Base-by-base conservation (phyloP, 1,284 basidiomycete species). In the Pholiota adiposa region DNA sequence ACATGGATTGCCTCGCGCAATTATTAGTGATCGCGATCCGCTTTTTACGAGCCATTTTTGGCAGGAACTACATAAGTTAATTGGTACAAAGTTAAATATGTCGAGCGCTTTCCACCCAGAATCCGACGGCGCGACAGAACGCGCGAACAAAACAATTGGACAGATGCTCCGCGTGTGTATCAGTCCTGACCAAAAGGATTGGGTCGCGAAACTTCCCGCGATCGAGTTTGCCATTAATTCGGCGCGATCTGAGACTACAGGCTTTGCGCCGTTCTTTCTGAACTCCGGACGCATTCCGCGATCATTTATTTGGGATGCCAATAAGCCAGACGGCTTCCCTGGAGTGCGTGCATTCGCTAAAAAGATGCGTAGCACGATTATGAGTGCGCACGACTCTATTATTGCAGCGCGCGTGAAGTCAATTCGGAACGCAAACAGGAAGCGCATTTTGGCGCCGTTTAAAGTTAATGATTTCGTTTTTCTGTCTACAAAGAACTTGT, bases 31-130 rank as follows among this genome's bases (percentile, higher is more conserved):
- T 56, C 63, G 75, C 0, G 79, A 82, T 61, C 71, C 16, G 0
- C 60, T 75, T 16, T 83, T 82, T 63, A 77, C 77, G 0, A 73
- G 72, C 2, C 31, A 33, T 1, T 82, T 83, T 62, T 84, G 81
- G 80, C 63, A 61, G 9, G 58, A 72, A 2, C 61, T 82, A 2
- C 66, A 76, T 54, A 58, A 65, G 14, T 64, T 78, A 1, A 69
- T 73, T 0, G 76, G 75, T 0, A 71, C 74, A 1, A 68, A 77
- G 43, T 65, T 80, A 0, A 66, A 67, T 2, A 73, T 83, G 73
- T 80, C 76, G 0, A 75, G 74, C 0, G 63, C 77, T 0, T 82
- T 74, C 51, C 79, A 83, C 56, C 80, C 78, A 0, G 67, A 83
- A 59, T 77, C 73, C 0, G 79, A 81, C 58, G 77, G 78, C 0